Evolutionary conservation across 116 monocot genomes (phyloP).

Genomic region (Iris pallida): DNA sequence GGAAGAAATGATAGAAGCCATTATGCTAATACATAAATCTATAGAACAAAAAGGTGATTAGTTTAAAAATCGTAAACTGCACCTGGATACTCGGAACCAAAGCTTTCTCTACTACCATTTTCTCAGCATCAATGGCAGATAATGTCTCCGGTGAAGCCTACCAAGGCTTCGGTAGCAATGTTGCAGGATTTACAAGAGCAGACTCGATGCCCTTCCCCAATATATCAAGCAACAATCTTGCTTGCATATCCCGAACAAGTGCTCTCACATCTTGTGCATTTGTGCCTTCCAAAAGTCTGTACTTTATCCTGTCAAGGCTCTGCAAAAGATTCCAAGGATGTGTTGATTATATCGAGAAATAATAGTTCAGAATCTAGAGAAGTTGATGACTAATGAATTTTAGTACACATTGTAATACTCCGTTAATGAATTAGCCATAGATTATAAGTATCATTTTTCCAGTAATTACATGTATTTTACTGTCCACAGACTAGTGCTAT

Average conservation of each 20-base stretch:
- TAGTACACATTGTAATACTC: too few relatives aligned
- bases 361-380: too few relatives aligned
- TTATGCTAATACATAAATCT: too few relatives aligned
- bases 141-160: constrained; percentile 70
- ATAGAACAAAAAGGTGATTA: too few relatives aligned
- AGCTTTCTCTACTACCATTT: constrained; percentile 69
- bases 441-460: too few relatives aligned
- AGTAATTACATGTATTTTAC: too few relatives aligned
- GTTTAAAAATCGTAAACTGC: too few relatives aligned
- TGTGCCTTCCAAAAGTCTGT: constrained; percentile 87
- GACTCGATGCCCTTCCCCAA: constrained; percentile 87
- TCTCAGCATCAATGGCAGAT: constrained; percentile 71
- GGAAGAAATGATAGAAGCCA: too few relatives aligned
- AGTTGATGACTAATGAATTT: too few relatives aligned
- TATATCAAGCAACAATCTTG: constrained; percentile 80
- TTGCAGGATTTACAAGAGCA: constrained; percentile 70
- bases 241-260: constrained; percentile 90
- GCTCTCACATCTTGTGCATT: constrained; percentile 93
- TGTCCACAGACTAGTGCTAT: too few relatives aligned
- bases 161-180: constrained; percentile 71
- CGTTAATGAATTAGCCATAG: too few relatives aligned
- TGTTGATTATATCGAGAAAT: too few relatives aligned
- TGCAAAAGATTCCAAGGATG: constrained; percentile 19
- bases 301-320: constrained; percentile 86
- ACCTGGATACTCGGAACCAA: constrained; percentile 70